Base-by-base conservation (phyloP, 2,329 filamentous ascomycete species). In the Eutypella sp. region DNA sequence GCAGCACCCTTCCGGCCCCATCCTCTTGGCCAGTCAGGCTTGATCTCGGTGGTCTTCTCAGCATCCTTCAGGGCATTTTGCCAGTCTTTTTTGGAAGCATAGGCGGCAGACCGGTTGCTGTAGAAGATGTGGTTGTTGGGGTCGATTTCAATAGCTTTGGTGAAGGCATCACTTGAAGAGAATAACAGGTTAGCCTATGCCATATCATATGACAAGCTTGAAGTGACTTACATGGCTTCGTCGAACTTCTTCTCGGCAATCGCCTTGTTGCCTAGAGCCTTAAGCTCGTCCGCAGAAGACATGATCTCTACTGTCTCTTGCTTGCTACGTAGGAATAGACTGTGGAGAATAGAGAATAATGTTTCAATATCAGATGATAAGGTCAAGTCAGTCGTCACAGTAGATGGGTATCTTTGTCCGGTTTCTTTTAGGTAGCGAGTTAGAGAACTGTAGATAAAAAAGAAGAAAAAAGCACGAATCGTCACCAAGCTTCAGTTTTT, bases 1-100 rank as follows among this genome's bases (percentile, higher is more conserved):
- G 93, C 93, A 52, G 90, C 85, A 55, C 92, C 93, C 68, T 96
- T 96, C 50, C 93, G 84, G 48, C 87, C 85, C 86, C 89, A 96
- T 55, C 93, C 93, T 73, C 97, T 97, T 49, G 89, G 84, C 93
- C 93, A 99, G 75, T 97, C 93, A 11, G 92, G 87, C 77, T 99
- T 97, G 67, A 99, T 75, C 70, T 95, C 82, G 45, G 87, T 95
- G 3, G 89, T 93, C 78, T 96, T 96, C 64, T 85, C 85, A 47
- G 93, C 93, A 76, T 99, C 93, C 52, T 86, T 78, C 22, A 97
- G 74, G 18, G 93, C 93, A 56, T 85, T 79, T 53, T 87, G 75
- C 76, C 87, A 99, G 48, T 97, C 82, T 67, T 84, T 89, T 69
- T 96, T 87, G 44, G 93, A 96, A 38, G 92, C 89, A 63, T 95